A percentile compares a stretch with the other conserved stretches of the same genome.
phyloP scores from a whole-genome alignment of 805 yeast genomes.

The Candida patagonica region DNA sequence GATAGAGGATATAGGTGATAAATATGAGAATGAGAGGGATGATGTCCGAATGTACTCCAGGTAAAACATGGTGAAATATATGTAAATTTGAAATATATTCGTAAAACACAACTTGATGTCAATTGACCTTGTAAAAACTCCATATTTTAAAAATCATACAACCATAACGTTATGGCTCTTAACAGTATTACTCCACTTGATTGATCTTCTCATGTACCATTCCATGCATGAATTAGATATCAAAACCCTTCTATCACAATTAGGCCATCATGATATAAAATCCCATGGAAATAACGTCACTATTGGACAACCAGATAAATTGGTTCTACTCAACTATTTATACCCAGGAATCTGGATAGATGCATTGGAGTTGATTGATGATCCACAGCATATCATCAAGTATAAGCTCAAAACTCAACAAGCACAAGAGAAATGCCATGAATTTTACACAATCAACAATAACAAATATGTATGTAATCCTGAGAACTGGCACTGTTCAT shows the following conservation, averaged over 20 bases:
- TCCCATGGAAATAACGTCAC: background rate
- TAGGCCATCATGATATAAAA: background rate
- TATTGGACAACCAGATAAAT: background rate
- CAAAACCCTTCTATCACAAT: background rate
- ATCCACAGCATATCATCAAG: background rate
- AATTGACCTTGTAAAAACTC: too few species aligned
- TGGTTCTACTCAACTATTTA: conserved; percentile 2
- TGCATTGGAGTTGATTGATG: conserved; percentile 1
- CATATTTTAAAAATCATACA: too few species aligned
- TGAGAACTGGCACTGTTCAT: background rate
- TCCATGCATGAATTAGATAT: background rate
- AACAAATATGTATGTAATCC: background rate
- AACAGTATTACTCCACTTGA: too few species aligned
- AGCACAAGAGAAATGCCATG: too few species aligned
- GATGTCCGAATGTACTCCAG: too few species aligned
- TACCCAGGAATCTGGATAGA: conserved; percentile 3
- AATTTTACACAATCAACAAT: background rate
- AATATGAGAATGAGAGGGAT: too few species aligned
- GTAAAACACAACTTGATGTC: too few species aligned
- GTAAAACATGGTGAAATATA: too few species aligned
- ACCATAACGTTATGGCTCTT: too few species aligned
- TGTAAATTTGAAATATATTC: too few species aligned
- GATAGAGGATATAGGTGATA: too few species aligned
- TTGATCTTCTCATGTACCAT: too few species aligned
- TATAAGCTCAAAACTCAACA: background rate